phyloP scores from a whole-genome alignment of 1,284 basidiomycete genomes.

The Tilletia walkeri region DNA sequence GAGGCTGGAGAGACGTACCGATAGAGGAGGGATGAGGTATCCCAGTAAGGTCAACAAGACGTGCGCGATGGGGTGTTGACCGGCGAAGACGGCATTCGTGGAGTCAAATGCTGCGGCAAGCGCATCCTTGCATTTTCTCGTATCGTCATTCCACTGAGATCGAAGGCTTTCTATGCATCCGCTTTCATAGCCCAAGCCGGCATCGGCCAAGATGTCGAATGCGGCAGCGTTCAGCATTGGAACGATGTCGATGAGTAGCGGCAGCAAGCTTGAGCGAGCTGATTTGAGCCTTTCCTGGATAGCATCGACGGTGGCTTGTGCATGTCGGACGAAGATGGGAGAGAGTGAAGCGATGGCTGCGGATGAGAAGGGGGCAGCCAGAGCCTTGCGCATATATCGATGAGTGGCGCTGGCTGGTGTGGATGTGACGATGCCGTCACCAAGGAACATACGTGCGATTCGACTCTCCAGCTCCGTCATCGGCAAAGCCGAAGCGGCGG shows the following conservation, averaged over 20 bases:
- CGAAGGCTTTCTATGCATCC: too few relatives aligned
- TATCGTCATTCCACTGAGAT: too few relatives aligned
- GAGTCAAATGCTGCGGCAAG: background rate
- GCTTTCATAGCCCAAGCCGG: background rate
- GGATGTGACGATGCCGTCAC: background rate
- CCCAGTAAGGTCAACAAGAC: background rate
- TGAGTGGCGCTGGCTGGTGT: background rate
- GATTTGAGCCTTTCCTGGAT: background rate
- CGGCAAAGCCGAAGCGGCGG: background rate
- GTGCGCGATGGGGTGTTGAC: background rate
- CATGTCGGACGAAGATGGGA: background rate
- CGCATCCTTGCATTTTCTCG: too few relatives aligned
- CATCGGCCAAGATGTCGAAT: slow-evolving; percentile 1
- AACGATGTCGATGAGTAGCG: background rate
- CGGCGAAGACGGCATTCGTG: background rate
- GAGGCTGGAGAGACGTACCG: background rate
- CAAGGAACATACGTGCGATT: background rate
- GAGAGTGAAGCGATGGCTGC: background rate
- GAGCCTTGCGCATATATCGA: background rate
- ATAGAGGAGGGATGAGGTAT: background rate
- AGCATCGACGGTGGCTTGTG: background rate
- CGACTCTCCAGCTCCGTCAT: background rate
- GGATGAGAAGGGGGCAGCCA: background rate
- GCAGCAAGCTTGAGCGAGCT: background rate
- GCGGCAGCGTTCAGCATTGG: background rate